phyloP scores from a whole-genome alignment of 2,329 filamentous ascomycete genomes.

The Scedosporium boydii region DNA sequence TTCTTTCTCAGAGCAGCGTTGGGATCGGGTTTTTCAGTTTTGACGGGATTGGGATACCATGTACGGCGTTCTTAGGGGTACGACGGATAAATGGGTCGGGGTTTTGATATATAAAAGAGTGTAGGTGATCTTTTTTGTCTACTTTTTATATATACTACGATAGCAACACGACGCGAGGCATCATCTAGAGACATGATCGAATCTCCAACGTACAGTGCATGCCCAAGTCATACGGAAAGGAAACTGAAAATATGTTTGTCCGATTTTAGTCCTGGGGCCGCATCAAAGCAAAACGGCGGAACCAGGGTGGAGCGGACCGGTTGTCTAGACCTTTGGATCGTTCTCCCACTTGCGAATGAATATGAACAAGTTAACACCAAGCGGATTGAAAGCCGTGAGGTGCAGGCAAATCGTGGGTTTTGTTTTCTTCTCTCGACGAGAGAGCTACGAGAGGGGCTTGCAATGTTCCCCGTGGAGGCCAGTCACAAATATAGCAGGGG shows the following conservation, averaged over 20 bases:
- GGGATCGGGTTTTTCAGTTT: no score
- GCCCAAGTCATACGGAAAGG: neutral
- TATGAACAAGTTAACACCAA: slow-evolving; percentile 47
- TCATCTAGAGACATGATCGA: neutral
- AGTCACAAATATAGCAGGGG: neutral
- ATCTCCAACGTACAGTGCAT: no score
- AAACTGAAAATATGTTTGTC: slow-evolving; percentile 39
- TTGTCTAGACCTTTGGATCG: slow-evolving; percentile 55
- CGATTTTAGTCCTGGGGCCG: slow-evolving; percentile 54
- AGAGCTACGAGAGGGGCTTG: no score
- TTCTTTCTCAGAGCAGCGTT: no score
- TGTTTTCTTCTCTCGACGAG: neutral
- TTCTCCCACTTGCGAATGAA: slow-evolving; percentile 56
- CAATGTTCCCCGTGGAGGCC: neutral
- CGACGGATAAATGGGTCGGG: no score
- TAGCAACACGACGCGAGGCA: no score
- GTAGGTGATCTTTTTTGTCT: no score
- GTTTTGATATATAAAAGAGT: no score
- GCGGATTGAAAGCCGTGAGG: slow-evolving; percentile 46
- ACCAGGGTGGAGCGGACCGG: slow-evolving; percentile 58
- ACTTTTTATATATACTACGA: no score
- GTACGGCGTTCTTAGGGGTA: neutral
- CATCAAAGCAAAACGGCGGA: slow-evolving; percentile 34
- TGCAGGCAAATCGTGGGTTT: slow-evolving; percentile 53
- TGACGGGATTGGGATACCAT: neutral